Conservation (phyloP, 805 yeast genomes). For the Saturnispora bothae region DNA sequence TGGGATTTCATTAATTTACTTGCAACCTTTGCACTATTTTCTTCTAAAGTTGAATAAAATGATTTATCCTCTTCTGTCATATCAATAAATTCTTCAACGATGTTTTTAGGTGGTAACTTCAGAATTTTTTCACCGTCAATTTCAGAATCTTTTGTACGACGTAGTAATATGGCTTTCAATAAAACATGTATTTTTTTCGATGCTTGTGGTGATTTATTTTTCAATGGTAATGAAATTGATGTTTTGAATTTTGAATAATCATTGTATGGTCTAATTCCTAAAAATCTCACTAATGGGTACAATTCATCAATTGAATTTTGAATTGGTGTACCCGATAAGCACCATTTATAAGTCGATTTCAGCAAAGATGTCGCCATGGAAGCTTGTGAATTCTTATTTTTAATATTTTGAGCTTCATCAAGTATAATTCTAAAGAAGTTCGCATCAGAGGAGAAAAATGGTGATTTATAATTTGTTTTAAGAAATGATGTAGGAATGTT, state of each 20-base stretch:
- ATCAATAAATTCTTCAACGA: slow-evolving; percentile 35
- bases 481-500: slow-evolving; percentile 31
- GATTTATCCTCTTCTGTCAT: slow-evolving; percentile 46
- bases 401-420: slow-evolving; percentile 49
- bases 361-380: slow-evolving; percentile 37
- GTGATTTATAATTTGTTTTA: slow-evolving; percentile 41
- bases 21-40: slow-evolving; percentile 43
- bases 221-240: slow-evolving; percentile 49
- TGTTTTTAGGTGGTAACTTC: slow-evolving; percentile 52
- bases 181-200: slow-evolving; percentile 56
- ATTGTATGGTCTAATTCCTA: slow-evolving; percentile 54
- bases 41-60: slow-evolving; percentile 51
- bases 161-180: slow-evolving; percentile 59
- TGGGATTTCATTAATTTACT: slow-evolving; percentile 29
- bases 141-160: slow-evolving; percentile 60
- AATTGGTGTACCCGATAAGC: slow-evolving; percentile 51
- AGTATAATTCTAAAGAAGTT: slow-evolving; percentile 40
- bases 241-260: slow-evolving; percentile 42
- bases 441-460: slow-evolving; percentile 47
- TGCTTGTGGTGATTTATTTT: slow-evolving; percentile 23
- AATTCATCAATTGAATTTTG: slow-evolving; percentile 47
- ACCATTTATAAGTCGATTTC: slow-evolving; percentile 33
- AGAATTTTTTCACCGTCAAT: slow-evolving; percentile 77
- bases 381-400: slow-evolving; percentile 37
- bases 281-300: slow-evolving; percentile 40